A percentile compares a stretch with the other conserved stretches of the same genome.
Evolutionary conservation across 129 eudicot genomes (phyloP).

Genomic region (Silybum marianum): DNA sequence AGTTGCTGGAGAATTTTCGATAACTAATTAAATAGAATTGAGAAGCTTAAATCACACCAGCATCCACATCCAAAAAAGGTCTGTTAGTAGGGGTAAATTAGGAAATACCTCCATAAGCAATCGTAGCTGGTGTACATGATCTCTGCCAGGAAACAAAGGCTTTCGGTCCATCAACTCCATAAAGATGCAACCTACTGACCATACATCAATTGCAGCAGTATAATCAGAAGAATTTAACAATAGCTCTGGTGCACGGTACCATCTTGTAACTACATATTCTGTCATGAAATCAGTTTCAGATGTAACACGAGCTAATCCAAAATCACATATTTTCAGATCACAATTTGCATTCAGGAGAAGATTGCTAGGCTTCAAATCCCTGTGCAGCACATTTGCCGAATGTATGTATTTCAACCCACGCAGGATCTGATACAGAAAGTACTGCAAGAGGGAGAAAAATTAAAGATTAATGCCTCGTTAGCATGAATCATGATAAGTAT

Average conservation of each 20-base stretch:
- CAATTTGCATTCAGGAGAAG: constrained; percentile 86
- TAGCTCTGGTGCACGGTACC: constrained; percentile 97
- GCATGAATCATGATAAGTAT: constrained; percentile 19
- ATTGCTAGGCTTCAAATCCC: constrained; percentile 96
- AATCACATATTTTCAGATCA: constrained; percentile 89
- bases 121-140: constrained; percentile 83
- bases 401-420: constrained; percentile 94
- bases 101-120: constrained; percentile 78
- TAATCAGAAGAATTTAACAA: constrained; percentile 81
- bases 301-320: constrained; percentile 94
- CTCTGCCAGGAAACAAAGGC: constrained; percentile 91
- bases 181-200: constrained; percentile 97
- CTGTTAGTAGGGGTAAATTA: neutral
- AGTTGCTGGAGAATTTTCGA: neutral
- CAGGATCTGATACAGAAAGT: constrained; percentile 90
- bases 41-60: neutral
- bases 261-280: constrained; percentile 88
- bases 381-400: constrained; percentile 89
- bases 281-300: constrained; percentile 93
- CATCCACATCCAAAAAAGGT: neutral
- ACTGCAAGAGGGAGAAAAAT: constrained; percentile 51
- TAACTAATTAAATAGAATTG: neutral
- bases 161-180: constrained; percentile 92
- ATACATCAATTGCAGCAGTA: constrained; percentile 86
- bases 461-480: constrained; percentile 5